phyloP scores from a whole-genome alignment of 2,329 filamentous ascomycete genomes.

The Lachnellula hyalina region DNA sequence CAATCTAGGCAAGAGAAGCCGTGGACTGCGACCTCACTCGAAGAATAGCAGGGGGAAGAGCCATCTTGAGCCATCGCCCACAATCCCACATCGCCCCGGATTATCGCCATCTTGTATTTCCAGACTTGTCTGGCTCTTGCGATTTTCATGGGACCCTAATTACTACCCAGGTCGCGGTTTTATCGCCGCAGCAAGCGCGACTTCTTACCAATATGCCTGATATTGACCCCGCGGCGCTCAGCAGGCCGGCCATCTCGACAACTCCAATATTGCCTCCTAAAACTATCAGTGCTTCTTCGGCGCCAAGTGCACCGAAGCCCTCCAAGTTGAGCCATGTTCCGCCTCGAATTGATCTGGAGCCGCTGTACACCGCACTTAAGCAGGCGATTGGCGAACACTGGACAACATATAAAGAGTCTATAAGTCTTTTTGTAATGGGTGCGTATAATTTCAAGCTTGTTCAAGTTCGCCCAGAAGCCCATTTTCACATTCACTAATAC shows the following conservation, averaged over 20 bases:
- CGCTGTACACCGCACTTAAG: slow-evolving; percentile 58
- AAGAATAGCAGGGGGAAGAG: slow-evolving; percentile 6
- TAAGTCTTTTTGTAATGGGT: slow-evolving; percentile 60
- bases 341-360: slow-evolving; percentile 62
- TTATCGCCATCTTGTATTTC: slow-evolving; percentile 22
- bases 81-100: slow-evolving; percentile 7
- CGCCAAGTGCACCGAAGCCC: slow-evolving; percentile 39
- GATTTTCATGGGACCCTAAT: slow-evolving; percentile 27
- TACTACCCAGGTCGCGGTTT: slow-evolving; percentile 22
- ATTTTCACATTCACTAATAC: slow-evolving; percentile 26
- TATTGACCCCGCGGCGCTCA: slow-evolving; percentile 65
- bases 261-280: slow-evolving; percentile 56
- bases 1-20: slow-evolving; percentile 1
- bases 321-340: slow-evolving; percentile 59
- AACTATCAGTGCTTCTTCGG: slow-evolving; percentile 46
- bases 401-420: slow-evolving; percentile 58
- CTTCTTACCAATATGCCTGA: slow-evolving; percentile 50
- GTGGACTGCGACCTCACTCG: background rate
- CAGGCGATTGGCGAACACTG: slow-evolving; percentile 58
- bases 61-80: slow-evolving; percentile 20
- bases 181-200: slow-evolving; percentile 24
- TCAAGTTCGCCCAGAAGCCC: background rate
- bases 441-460: slow-evolving; percentile 21
- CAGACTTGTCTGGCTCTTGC: slow-evolving; percentile 19
- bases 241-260: slow-evolving; percentile 53